Base-by-base conservation (phyloP, 148 eudicot species). In the Talinum fruticosum region DNA sequence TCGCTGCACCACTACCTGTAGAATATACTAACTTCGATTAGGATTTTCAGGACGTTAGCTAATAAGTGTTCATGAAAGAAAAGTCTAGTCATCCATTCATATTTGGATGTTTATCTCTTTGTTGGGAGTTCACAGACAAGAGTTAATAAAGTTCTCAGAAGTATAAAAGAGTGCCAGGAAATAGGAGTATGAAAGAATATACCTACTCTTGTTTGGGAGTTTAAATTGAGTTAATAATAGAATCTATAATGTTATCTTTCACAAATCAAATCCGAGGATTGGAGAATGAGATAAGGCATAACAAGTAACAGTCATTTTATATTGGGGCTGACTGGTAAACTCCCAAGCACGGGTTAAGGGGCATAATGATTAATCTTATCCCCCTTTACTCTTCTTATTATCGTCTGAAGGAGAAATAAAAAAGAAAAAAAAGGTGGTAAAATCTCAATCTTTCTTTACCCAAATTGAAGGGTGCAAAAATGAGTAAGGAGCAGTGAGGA, bases 1-100 rank as follows among this genome's bases (percentile, higher is more conserved):
- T 82, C 51, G 76, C 19, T 45, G 78, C 28, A 49, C 65, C 67
- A 57, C 73, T 79, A 64, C 85, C 85, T 82, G 69, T 75, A 35
- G 47, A 65, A 72, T 24, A 47, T 35, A 65, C 64, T 49, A 28
- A 18, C 15, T 62, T 26, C 28, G 66, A 33, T 59, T 15, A 26
- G 66, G 66, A 62, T 6, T 26, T 62, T 28, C 26, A 26, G 15
- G 66, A 28, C 32, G 28, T 3, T 28, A n/a, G 18, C 28, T 7
- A 28, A 62, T 13, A 28, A 62, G 33, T 10, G 32, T 10, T 28
- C 26, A 24, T 24, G 2, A 59, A 59, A 59, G 12, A 8, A 23
- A n/a, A 23, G 64, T 1, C 10, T 24, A 59, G 26, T 21, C 62
- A 54, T 23, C 62, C 23, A 54, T 26, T 54, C 62, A 23, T 59